Evolutionary conservation across 164 flowering plant genomes (phyloP).

Genomic region (Chimonanthus praecox): DNA sequence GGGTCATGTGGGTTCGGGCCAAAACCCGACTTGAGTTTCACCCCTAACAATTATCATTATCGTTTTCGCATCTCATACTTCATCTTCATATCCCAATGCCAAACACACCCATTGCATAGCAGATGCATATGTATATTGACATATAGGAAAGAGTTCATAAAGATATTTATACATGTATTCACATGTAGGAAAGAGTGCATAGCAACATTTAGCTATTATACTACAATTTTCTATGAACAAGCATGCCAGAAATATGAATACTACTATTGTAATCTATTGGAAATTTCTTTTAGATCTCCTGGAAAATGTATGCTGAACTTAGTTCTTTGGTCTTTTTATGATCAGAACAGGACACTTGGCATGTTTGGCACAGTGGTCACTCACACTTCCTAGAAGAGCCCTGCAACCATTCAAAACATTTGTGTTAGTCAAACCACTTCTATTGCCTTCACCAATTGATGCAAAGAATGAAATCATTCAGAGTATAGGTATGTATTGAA

Average conservation of each 20-base stretch:
- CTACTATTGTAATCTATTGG: background rate
- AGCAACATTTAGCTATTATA: too few relatives aligned
- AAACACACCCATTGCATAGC: too few relatives aligned
- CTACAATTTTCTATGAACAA: background rate
- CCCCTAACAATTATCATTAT: too few relatives aligned
- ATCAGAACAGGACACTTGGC: conserved; percentile 59
- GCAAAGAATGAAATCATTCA: too few relatives aligned
- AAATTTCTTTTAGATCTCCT: background rate
- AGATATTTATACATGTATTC: background rate
- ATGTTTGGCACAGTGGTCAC: conserved; percentile 49
- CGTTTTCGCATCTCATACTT: too few relatives aligned
- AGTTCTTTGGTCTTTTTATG: conserved; percentile 41
- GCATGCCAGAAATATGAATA: background rate
- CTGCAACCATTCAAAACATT: conserved; percentile 19
- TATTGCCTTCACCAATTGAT: too few relatives aligned
- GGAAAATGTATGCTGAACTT: background rate
- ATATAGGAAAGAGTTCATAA: background rate
- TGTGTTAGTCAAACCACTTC: too few relatives aligned
- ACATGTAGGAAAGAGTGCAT: background rate
- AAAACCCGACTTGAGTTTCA: too few relatives aligned
- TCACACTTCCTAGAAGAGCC: conserved; percentile 61
- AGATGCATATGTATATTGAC: too few relatives aligned
- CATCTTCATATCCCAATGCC: too few relatives aligned
- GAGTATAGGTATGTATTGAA: too few relatives aligned
- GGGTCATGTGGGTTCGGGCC: too few relatives aligned